Percentiles rank a stretch among this genome's conserved stretches.
These are phyloP conservation scores for Cronartium ribicola DNA, from an alignment of 1,284 basidiomycete species.

Conservation along the genomic window DNA sequence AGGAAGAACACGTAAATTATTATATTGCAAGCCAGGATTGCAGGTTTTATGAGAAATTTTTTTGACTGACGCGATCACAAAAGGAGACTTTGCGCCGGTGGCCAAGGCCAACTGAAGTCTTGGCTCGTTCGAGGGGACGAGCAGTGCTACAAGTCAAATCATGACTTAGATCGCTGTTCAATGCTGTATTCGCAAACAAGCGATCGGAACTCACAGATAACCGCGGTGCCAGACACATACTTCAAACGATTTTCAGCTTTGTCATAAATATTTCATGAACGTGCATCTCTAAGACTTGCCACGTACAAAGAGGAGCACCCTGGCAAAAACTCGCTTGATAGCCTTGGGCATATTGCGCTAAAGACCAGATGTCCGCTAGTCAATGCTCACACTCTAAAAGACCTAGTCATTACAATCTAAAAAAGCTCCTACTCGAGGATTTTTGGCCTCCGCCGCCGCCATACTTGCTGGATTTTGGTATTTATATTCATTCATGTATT, in stretches of 20 bases:
- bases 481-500: neutral
- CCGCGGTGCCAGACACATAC: constrained; percentile 30
- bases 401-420: neutral
- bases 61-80: constrained; percentile 60
- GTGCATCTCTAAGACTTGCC: neutral
- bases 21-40: neutral
- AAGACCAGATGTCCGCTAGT: neutral
- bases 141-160: constrained; percentile 60
- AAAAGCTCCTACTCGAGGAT: constrained; percentile 46
- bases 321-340: constrained; percentile 62
- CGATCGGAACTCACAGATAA: constrained; percentile 39
- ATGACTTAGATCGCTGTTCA: constrained; percentile 44
- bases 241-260: constrained; percentile 48
- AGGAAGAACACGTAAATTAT: neutral
- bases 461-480: constrained; percentile 44
- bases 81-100: constrained; percentile 71
- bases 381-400: neutral
- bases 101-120: constrained; percentile 58
- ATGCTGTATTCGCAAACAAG: too few species aligned
- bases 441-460: constrained; percentile 51
- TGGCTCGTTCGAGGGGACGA: constrained; percentile 65
- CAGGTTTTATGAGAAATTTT: neutral
- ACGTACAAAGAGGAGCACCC: constrained; percentile 57
- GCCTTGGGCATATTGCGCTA: constrained; percentile 47
- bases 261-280: constrained; percentile 46